A percentile compares a stretch with the other conserved stretches of the same genome.
These are phyloP conservation scores for Aureobasidium sp. DNA, from an alignment of 2,329 filamentous ascomycete genomes.

Conservation along the genomic window DNA sequence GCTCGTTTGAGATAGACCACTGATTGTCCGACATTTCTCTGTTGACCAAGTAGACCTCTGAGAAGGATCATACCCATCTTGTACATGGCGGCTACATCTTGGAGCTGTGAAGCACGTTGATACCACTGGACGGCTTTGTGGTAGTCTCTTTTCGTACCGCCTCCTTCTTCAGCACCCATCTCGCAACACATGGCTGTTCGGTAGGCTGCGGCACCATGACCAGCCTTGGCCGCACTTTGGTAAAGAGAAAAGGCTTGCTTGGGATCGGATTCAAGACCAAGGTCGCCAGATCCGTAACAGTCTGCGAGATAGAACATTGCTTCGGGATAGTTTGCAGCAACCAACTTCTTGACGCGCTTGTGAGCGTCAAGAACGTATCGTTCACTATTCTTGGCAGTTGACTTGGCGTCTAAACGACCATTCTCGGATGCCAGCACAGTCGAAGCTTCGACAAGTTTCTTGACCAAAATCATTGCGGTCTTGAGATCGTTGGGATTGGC, in stretches of 20 bases:
- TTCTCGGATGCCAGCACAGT: slow-evolving; percentile 71
- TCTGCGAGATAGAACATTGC: slow-evolving; percentile 94
- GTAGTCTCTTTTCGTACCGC: slow-evolving; percentile 83
- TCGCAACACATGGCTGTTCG: slow-evolving; percentile 96
- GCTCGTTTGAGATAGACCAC: slow-evolving; percentile 90
- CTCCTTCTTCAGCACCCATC: slow-evolving; percentile 88
- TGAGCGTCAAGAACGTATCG: slow-evolving; percentile 78
- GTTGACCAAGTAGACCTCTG: slow-evolving; percentile 87
- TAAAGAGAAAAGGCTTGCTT: slow-evolving; percentile 93
- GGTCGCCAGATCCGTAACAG: slow-evolving; percentile 71
- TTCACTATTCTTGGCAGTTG: slow-evolving; percentile 61
- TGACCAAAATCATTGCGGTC: slow-evolving; percentile 66
- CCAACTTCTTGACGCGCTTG: slow-evolving; percentile 86
- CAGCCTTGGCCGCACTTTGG: slow-evolving; percentile 84
- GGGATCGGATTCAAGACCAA: slow-evolving; percentile 73
- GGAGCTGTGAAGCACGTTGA: slow-evolving; percentile 80
- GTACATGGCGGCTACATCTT: slow-evolving; percentile 93
- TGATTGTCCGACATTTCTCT: slow-evolving; percentile 73
- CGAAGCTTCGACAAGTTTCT: slow-evolving; percentile 79
- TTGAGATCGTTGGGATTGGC: slow-evolving; percentile 65
- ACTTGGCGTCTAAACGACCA: slow-evolving; percentile 60
- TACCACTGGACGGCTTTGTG: slow-evolving; percentile 98
- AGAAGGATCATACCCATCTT: slow-evolving; percentile 95
- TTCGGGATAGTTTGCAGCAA: slow-evolving; percentile 63
- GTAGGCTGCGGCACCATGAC: slow-evolving; percentile 82